These are phyloP conservation scores for Aspergillus japonicus DNA, from an alignment of 2,329 filamentous ascomycete genomes.

Conservation along the genomic window DNA sequence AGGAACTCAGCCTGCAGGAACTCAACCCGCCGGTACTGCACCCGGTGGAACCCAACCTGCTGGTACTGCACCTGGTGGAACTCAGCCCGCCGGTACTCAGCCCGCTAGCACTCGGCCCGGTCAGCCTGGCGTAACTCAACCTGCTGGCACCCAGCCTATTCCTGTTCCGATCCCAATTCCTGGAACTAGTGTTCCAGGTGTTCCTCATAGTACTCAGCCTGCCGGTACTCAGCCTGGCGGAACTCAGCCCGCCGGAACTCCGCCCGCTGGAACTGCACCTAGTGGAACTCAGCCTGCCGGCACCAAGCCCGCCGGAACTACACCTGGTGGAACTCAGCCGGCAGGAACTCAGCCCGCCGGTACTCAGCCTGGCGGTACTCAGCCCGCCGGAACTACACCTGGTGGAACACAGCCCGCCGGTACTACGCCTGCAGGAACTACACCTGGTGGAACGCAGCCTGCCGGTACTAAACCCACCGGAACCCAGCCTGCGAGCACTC, in stretches of 20 bases:
- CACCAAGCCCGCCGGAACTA: background rate
- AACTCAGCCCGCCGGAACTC: background rate
- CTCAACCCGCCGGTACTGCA: background rate
- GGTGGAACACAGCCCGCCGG: background rate
- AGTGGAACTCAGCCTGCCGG: background rate
- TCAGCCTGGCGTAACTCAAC: constrained; percentile 1
- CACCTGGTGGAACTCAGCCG: background rate
- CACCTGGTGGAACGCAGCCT: constrained; percentile 2
- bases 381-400: no score
- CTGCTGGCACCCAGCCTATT: background rate
- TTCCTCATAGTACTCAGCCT: no score
- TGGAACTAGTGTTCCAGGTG: no score
- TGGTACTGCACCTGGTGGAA: background rate
- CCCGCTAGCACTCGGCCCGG: background rate
- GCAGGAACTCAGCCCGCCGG: background rate
- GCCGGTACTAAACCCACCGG: background rate
- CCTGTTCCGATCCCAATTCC: background rate
- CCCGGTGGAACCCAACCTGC: background rate
- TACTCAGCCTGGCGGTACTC: background rate
- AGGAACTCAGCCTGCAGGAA: background rate
- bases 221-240: background rate
- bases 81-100: background rate
- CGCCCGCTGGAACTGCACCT: no score
- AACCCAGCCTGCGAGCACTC: background rate
- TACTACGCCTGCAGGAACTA: background rate